These are phyloP conservation scores for Scopulariopsis brevicaulis DNA, from an alignment of 2,329 filamentous ascomycete species.

Conservation along the genomic window DNA sequence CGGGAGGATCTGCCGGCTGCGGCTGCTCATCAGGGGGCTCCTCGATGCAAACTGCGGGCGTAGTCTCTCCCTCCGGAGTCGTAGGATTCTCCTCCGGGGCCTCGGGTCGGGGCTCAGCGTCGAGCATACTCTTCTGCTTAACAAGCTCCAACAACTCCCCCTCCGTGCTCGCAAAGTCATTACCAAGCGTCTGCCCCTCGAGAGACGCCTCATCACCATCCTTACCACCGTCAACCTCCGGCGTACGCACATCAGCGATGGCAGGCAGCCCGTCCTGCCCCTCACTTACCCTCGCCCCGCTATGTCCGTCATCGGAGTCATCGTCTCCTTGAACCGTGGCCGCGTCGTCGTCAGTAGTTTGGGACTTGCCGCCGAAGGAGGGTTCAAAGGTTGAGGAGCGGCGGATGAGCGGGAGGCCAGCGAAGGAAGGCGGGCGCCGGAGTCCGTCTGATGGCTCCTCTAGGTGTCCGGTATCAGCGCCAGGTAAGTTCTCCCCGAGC, in stretches of 20 bases:
- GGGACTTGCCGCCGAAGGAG: background rate
- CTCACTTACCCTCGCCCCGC: background rate
- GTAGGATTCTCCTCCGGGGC: background rate
- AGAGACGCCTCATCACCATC: background rate
- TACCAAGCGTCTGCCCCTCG: constrained; percentile 1
- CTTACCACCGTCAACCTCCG: constrained; percentile 11
- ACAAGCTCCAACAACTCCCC: background rate
- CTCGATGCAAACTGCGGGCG: background rate
- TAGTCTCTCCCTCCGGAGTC: background rate
- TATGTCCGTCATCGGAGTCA: background rate
- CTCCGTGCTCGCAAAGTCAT: background rate
- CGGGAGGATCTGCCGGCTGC: background rate
- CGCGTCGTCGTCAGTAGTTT: no score
- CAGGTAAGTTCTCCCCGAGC: background rate
- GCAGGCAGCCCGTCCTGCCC: constrained; percentile 10
- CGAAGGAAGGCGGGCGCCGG: constrained; percentile 37
- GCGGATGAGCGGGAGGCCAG: constrained; percentile 46
- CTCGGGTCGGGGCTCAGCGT: background rate
- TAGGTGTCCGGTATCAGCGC: background rate
- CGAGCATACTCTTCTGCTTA: background rate
- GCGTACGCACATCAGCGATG: constrained; percentile 10
- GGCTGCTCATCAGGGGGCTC: background rate
- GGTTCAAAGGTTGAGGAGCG: constrained; percentile 42
- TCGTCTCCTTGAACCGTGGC: background rate
- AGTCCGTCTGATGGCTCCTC: constrained; percentile 9